Conservation (phyloP, 2,329 filamentous ascomycete species). For the Lachnellula subtilissima region DNA sequence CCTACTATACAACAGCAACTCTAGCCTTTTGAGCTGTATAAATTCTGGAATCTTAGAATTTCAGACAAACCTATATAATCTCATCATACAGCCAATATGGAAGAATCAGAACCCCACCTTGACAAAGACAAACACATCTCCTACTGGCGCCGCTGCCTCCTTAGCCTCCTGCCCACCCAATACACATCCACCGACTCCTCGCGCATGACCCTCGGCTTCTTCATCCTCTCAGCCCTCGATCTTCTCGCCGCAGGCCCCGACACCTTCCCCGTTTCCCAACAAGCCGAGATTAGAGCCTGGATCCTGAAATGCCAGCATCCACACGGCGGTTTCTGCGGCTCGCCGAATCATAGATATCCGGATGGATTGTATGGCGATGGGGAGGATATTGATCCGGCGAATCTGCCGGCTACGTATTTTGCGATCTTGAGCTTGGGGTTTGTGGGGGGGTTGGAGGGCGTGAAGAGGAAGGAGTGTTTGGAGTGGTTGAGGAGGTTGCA, state of each 20-base stretch:
- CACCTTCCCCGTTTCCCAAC: conserved; percentile 45
- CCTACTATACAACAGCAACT: not conserved
- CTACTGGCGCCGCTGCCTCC: conserved; percentile 89
- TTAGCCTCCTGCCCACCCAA: conserved; percentile 69
- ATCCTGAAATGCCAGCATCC: conserved; percentile 83
- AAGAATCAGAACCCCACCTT: conserved; percentile 35
- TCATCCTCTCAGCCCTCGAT: conserved; percentile 81
- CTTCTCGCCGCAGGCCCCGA: conserved; percentile 61
- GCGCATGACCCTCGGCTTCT: conserved; percentile 84
- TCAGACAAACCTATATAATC: no score
- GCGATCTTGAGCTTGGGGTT: conserved; percentile 70
- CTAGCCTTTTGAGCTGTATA: not conserved
- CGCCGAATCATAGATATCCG: conserved; percentile 58
- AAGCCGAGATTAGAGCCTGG: conserved; percentile 60
- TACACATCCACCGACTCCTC: conserved; percentile 90
- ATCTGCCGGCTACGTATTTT: conserved; percentile 85
- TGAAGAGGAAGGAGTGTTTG: conserved; percentile 64
- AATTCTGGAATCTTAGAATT: no score
- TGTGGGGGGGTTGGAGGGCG: conserved; percentile 53
- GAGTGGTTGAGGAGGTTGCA: conserved; percentile 73
- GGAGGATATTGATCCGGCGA: conserved; percentile 66
- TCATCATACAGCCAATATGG: conserved; percentile 13
- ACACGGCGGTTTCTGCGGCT: conserved; percentile 82
- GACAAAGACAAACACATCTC: conserved; percentile 69
- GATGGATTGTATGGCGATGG: conserved; percentile 29